phyloP scores from a whole-genome alignment of 2,329 filamentous ascomycete genomes.

The Aspergillus sp. region DNA sequence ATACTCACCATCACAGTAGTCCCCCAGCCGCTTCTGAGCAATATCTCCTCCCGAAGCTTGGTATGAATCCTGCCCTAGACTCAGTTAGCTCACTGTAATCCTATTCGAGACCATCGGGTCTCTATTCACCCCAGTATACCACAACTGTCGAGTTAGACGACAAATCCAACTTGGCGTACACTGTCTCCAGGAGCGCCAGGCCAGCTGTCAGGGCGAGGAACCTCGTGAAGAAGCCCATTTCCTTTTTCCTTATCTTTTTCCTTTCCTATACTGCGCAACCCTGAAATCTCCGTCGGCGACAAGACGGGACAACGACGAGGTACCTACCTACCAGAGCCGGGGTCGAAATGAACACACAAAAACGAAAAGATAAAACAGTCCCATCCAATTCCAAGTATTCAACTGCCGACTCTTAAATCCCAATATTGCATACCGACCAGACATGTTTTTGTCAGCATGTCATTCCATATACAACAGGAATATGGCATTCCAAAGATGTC shows the following conservation, averaged over 20 bases:
- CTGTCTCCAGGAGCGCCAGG: constrained; percentile 31
- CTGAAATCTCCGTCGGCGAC: not conserved
- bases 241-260: not conserved
- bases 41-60: constrained; percentile 45
- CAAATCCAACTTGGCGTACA: constrained; percentile 45
- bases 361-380: not conserved
- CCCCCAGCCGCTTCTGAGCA: constrained; percentile 56
- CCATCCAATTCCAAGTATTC: not conserved
- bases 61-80: constrained; percentile 61
- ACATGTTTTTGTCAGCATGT: not conserved
- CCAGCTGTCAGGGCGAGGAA: constrained; percentile 28
- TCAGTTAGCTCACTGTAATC: not conserved
- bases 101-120: not conserved
- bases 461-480: not conserved
- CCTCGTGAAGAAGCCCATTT: constrained; percentile 29
- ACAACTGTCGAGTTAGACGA: constrained; percentile 43
- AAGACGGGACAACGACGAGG: not conserved
- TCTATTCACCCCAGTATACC: constrained; percentile 62
- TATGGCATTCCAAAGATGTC: not conserved
- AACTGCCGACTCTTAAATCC: not conserved
- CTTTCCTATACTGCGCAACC: not conserved
- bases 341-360: not conserved
- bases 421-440: not conserved
- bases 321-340: not conserved
- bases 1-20: constrained; percentile 59